Conservation (phyloP, 495 filamentous ascomycete genomes). For the Neurospora sp. region DNA sequence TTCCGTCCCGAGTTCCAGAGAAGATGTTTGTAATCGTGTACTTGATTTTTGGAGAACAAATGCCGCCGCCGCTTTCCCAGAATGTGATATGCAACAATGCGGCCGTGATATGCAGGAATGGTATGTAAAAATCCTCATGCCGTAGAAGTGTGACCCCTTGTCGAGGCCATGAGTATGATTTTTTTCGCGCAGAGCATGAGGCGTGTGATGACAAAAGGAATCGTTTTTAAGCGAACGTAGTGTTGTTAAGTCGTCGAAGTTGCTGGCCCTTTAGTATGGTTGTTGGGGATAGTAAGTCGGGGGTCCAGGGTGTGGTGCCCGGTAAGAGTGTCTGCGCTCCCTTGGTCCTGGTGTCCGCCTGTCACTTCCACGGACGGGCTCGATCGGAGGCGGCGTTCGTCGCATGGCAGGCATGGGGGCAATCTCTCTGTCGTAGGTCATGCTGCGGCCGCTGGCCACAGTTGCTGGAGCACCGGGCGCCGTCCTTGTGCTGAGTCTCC, state of each 20-base stretch:
- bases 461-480: conserved; percentile 14
- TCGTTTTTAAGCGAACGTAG: not conserved
- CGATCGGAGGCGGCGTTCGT: conserved; percentile 24
- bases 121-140: not conserved
- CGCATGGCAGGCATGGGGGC: conserved; percentile 4
- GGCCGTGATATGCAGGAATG: not conserved
- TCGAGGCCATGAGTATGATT: conserved; percentile 1
- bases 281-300: conserved; percentile 14
- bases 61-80: not conserved
- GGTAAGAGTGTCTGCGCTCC: conserved; percentile 14
- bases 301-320: conserved; percentile 20
- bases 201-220: not conserved
- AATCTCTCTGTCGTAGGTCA: conserved; percentile 20
- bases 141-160: not conserved
- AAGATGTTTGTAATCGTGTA: not conserved
- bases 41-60: not conserved
- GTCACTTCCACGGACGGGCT: conserved; percentile 17
- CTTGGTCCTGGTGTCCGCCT: conserved; percentile 24
- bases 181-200: not conserved
- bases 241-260: not conserved
- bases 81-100: not conserved
- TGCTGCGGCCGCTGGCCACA: conserved; percentile 24
- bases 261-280: conserved; percentile 1
- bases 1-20: conserved; percentile 3
- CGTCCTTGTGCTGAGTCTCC: conserved; percentile 26